Base-by-base conservation (phyloP, 306 rosid species). In the Herpetospermum pedunculosum region DNA sequence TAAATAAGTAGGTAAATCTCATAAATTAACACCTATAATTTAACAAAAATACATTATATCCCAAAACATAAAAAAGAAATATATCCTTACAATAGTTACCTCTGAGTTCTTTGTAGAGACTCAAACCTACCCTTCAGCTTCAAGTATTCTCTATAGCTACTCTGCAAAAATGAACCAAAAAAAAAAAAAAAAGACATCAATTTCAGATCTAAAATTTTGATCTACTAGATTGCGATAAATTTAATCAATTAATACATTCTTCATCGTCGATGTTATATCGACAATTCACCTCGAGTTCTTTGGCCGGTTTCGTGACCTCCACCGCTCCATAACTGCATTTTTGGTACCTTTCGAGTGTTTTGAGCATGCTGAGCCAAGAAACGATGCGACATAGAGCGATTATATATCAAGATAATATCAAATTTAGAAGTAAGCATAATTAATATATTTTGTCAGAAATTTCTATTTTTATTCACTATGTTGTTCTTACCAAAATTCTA, bases 311-410 rank as follows among this genome's bases (percentile, higher is more conserved):
- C 81, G 79, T 84, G 60, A 89, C 90, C 82, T 94, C 99, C 29
- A 91, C 88, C n/a, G 92, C 88, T 70, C 97, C 97, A 83, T 91
- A 94, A 70, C 96, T 94, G 76, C 99, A 91, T 55, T 91, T 94
- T 79, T 92, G 98, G 83, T 92, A 92, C 87, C 91, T 84, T 19
- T 85, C 81, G 1, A 80, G 86, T 8, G 94, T 82, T 82, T 82
- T 84, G 67, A 81, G 84, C 76, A 84, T 82, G 79, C 87, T 87
- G 40, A 64, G 55, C 6, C 46, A 55, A 38, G 60, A 21, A 57
- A 28, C 2, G 14, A 26, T 6, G 44, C 25, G 10, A 57, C 11
- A 52, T 8, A 41, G 9, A 73, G 30, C 18, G 2, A 9, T 2
- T 8, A 21, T 19, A 19, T 21, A 11, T 32, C 11, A 7, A 19